Evolutionary conservation across 192 early-diverging fungal species (phyloP).

Genomic region (Podochytrium sp.): DNA sequence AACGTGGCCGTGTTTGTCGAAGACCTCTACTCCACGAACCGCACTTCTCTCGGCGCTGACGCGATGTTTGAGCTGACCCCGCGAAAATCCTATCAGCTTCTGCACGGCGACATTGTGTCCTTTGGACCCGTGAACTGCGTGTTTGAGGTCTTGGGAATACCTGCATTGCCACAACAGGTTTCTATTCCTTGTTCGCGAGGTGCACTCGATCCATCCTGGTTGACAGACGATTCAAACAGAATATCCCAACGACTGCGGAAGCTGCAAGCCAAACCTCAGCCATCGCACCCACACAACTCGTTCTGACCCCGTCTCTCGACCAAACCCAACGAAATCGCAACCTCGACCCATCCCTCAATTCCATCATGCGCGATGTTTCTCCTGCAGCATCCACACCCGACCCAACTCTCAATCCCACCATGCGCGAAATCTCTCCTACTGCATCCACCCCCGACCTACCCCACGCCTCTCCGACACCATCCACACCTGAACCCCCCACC

Average conservation of each 20-base stretch:
- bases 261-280: background rate
- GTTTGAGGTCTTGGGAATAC: slow-evolving; percentile 1
- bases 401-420: no score
- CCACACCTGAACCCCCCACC: no score
- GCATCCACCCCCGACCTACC: no score
- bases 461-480: no score
- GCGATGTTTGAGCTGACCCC: background rate
- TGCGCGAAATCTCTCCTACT: no score
- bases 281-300: background rate
- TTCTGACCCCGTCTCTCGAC: background rate
- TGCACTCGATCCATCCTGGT: background rate
- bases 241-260: background rate
- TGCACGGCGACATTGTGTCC: background rate
- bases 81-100: slow-evolving; percentile 12
- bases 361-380: no score
- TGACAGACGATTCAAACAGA: background rate
- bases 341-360: no score
- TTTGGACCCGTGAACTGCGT: slow-evolving; percentile 22
- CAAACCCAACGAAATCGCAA: no score
- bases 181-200: background rate
- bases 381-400: no score
- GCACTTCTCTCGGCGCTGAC: background rate
- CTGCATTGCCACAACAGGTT: background rate
- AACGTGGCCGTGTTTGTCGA: background rate
- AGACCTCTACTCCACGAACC: slow-evolving; percentile 20